Percentiles rank a stretch among this genome's conserved stretches.
Evolutionary conservation across 345 rosid genomes (phyloP).

Genomic region (Balakata baccata): DNA sequence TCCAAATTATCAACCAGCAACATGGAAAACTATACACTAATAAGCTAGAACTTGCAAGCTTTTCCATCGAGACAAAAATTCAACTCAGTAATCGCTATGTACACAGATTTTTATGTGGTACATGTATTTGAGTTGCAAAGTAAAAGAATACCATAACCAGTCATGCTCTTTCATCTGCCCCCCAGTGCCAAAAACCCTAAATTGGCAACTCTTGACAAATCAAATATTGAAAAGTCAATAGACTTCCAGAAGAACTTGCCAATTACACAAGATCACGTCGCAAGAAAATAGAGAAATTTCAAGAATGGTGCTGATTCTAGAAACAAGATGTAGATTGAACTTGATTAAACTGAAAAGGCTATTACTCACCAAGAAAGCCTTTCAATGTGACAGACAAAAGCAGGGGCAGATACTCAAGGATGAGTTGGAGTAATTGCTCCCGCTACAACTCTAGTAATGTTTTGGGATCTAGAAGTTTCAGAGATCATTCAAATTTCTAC

Average conservation of each 20-base stretch:
- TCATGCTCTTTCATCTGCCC: neutral
- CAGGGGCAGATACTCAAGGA: neutral
- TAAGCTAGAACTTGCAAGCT: neutral
- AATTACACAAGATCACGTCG: neutral
- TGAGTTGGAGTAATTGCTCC: too few relatives aligned
- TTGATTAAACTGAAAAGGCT: neutral
- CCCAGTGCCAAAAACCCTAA: too few relatives aligned
- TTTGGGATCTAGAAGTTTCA: neutral
- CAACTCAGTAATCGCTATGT: neutral
- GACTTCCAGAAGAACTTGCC: neutral
- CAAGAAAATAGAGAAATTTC: neutral
- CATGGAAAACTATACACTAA: neutral
- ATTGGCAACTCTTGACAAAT: neutral
- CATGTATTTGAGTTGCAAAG: neutral
- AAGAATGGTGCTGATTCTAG: neutral
- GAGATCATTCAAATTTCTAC: neutral
- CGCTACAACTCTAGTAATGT: neutral
- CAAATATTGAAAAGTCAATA: neutral
- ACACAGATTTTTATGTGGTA: neutral
- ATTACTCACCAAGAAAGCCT: neutral
- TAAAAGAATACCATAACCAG: neutral
- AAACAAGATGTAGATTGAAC: neutral
- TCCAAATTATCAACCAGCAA: neutral
- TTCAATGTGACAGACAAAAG: neutral
- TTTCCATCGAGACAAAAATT: neutral